Conservation (phyloP, 805 yeast species). For the Candida suzukii region DNA sequence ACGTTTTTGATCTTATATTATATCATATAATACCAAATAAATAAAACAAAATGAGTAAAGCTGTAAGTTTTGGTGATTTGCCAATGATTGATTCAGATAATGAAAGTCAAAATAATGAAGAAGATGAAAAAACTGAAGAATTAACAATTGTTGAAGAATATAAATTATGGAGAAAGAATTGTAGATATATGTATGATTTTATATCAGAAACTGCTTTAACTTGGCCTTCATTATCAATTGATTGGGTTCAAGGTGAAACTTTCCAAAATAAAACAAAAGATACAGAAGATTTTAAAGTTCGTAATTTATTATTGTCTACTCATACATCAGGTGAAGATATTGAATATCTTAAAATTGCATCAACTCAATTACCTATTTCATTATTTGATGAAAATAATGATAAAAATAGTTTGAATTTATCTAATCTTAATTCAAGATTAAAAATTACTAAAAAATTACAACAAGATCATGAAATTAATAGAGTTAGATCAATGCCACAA, state of each 20-base stretch:
- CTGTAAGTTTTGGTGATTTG: conserved; percentile 17
- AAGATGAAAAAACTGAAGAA: conserved; percentile 26
- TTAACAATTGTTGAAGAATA: conserved; percentile 57
- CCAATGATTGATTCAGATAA: conserved; percentile 12
- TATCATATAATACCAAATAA: background rate
- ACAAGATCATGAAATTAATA: conserved; percentile 60
- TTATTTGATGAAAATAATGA: conserved; percentile 16
- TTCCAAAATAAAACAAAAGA: conserved; percentile 18
- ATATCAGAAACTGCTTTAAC: conserved; percentile 72
- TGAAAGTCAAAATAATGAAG: conserved; percentile 6
- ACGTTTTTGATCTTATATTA: too few species aligned
- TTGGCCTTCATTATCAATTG: conserved; percentile 78
- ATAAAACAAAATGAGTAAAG: background rate
- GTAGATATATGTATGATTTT: conserved; percentile 76
- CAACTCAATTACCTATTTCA: conserved; percentile 50
- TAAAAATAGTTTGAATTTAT: conserved; percentile 9
- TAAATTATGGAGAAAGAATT: conserved; percentile 73
- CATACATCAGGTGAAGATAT: conserved; percentile 66
- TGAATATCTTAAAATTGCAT: conserved; percentile 59
- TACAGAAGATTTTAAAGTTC: conserved; percentile 22
- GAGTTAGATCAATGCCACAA: conserved; percentile 68
- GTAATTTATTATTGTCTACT: conserved; percentile 60
- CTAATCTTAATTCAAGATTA: conserved; percentile 44
- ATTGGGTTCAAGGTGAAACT: conserved; percentile 56
- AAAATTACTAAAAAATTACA: conserved; percentile 54